phyloP scores from a whole-genome alignment of 2,329 filamentous ascomycete genomes.

The Penicillium sp. region DNA sequence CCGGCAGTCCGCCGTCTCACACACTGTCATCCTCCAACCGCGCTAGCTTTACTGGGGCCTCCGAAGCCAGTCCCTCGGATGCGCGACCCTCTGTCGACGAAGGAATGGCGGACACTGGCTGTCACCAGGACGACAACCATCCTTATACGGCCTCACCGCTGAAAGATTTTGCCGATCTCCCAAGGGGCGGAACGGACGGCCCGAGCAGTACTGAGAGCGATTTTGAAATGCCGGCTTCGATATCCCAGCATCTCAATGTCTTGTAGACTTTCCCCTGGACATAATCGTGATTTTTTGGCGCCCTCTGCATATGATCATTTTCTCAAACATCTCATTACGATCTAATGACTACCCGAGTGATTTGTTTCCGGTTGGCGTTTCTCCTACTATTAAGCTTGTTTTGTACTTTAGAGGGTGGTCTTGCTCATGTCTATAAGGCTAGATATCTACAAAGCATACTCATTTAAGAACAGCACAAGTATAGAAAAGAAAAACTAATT shows the following conservation, averaged over 20 bases:
- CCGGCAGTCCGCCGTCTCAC: constrained; percentile 41
- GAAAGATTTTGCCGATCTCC: constrained; percentile 16
- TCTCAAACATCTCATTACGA: constrained; percentile 9
- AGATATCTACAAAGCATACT: background rate
- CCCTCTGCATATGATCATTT: constrained; percentile 8
- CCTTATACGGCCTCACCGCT: constrained; percentile 11
- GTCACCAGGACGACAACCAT: constrained; percentile 12
- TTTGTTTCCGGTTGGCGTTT: background rate
- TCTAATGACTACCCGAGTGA: background rate
- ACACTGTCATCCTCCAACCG: constrained; percentile 32
- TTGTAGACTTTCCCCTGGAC: constrained; percentile 6
- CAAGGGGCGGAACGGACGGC: constrained; percentile 12
- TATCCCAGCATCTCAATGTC: constrained; percentile 7
- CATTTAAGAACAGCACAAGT: background rate
- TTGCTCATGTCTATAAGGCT: background rate
- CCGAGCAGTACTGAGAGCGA: constrained; percentile 9
- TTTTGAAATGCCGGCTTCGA: constrained; percentile 11
- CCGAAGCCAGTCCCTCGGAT: constrained; percentile 31
- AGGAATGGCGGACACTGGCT: constrained; percentile 2
- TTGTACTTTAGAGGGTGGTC: background rate
- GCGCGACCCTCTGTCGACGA: constrained; percentile 13
- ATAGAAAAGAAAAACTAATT: background rate
- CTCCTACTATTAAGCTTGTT: background rate
- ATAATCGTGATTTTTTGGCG: constrained; percentile 9
- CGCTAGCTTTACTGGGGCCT: constrained; percentile 33